A percentile compares a stretch with the other conserved stretches of the same genome.
Evolutionary conservation across 2,329 filamentous ascomycete genomes (phyloP).

Genomic region (Talaromyces funiculosus): DNA sequence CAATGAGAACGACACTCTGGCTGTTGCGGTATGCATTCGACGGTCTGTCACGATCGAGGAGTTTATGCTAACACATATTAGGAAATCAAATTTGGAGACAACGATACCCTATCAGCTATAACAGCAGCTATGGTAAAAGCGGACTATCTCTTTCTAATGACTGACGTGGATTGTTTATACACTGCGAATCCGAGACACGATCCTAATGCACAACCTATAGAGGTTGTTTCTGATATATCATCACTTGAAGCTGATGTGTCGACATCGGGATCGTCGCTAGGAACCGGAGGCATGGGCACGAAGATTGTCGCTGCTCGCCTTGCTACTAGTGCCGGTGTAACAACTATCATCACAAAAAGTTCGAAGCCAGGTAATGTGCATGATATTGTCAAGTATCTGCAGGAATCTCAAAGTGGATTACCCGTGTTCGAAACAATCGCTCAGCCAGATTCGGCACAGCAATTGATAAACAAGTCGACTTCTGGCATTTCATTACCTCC

Average conservation of each 20-base stretch:
- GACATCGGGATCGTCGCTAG: constrained; percentile 77
- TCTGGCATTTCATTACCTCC: constrained; percentile 46
- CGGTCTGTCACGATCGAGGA: not conserved
- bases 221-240: constrained; percentile 84
- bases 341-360: constrained; percentile 88
- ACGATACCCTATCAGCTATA: constrained; percentile 94
- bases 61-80: constrained; percentile 17
- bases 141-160: constrained; percentile 97
- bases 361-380: constrained; percentile 90
- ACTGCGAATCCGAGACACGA: constrained; percentile 87
- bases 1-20: constrained; percentile 96
- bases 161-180: constrained; percentile 95
- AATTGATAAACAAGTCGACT: constrained; percentile 35
- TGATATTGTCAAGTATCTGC: constrained; percentile 76
- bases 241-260: constrained; percentile 83
- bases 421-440: constrained; percentile 10
- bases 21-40: constrained; percentile 58
- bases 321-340: constrained; percentile 90
- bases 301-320: constrained; percentile 92
- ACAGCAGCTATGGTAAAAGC: constrained; percentile 96
- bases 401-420: constrained; percentile 31
- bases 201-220: constrained; percentile 80
- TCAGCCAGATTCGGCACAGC: constrained; percentile 12
- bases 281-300: constrained; percentile 94
- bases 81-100: constrained; percentile 99